Conservation (phyloP, 495 filamentous ascomycete genomes). For the Podospora appendiculata region DNA sequence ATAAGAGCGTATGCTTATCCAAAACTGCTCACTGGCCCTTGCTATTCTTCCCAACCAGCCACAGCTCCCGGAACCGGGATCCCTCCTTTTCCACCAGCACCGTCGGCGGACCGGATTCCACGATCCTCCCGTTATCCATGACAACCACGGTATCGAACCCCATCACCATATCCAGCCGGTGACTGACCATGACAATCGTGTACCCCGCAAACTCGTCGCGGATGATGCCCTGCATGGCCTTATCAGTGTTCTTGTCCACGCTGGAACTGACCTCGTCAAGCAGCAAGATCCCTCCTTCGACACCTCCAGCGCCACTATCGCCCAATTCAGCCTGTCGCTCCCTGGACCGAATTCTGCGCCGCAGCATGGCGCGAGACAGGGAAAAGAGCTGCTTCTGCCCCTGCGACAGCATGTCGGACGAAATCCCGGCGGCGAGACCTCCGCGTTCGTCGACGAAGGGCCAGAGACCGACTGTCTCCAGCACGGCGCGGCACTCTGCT, state of each 20-base stretch:
- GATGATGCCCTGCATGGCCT: constrained; percentile 36
- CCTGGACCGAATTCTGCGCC: constrained; percentile 17
- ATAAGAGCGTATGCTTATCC: too few relatives aligned
- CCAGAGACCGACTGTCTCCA: constrained; percentile 43
- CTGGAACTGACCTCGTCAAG: constrained; percentile 37
- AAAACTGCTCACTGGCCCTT: too few relatives aligned
- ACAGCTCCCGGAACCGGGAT: constrained; percentile 29
- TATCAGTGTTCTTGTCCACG: constrained; percentile 39
- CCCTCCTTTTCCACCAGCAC: constrained; percentile 20
- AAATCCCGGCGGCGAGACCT: constrained; percentile 43
- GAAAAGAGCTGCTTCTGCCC: constrained; percentile 61
- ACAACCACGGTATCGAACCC: constrained; percentile 7
- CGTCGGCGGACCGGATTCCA: constrained; percentile 33
- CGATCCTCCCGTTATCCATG: constrained; percentile 33
- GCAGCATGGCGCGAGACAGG: constrained; percentile 52
- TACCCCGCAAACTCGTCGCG: constrained; percentile 34
- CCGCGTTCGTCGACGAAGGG: constrained; percentile 41
- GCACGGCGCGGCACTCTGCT: constrained; percentile 34
- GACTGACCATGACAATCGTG: constrained; percentile 41
- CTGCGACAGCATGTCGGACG: constrained; percentile 44
- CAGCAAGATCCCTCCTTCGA: constrained; percentile 24
- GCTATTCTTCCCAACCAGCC: constrained; percentile 12
- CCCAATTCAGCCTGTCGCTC: constrained; percentile 20
- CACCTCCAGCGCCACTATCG: constrained; percentile 2
- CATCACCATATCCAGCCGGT: constrained; percentile 35